These are phyloP conservation scores for Flaveria ramosissima DNA, from an alignment of 129 eudicot genomes.

Conservation along the genomic window DNA sequence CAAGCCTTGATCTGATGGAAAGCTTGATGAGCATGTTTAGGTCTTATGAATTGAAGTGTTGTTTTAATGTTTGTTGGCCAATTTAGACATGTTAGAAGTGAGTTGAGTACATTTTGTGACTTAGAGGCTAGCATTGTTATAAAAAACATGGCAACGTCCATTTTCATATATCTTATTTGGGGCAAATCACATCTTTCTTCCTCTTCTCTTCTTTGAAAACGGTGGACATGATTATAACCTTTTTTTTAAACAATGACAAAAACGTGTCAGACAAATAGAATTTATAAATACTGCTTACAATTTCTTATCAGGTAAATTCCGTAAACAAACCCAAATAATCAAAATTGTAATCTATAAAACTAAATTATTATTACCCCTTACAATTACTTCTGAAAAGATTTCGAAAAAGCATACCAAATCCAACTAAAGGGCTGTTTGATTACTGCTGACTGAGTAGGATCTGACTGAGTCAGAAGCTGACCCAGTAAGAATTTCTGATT, in stretches of 20 bases:
- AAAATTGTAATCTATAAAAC: too few relatives aligned
- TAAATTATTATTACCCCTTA: too few relatives aligned
- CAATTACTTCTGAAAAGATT: not conserved
- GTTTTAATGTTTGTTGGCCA: conserved; percentile 33
- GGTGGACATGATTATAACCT: too few relatives aligned
- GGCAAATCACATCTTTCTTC: conserved; percentile 5
- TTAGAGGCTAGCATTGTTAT: conserved; percentile 30
- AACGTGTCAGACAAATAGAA: too few relatives aligned
- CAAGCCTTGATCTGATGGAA: conserved; percentile 57
- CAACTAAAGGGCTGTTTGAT: too few relatives aligned
- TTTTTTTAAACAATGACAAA: too few relatives aligned
- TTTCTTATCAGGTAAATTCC: too few relatives aligned
- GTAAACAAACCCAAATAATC: too few relatives aligned
- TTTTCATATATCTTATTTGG: conserved; percentile 18
- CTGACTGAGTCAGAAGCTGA: too few relatives aligned
- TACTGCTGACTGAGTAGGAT: too few relatives aligned
- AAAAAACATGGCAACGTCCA: not conserved
- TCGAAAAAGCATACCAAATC: not conserved
- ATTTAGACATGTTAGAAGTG: conserved; percentile 35
- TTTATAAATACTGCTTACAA: too few relatives aligned
- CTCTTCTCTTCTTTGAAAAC: not conserved
- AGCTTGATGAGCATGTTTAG: not conserved
- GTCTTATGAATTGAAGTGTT: conserved; percentile 27
- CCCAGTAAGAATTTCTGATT: too few relatives aligned
- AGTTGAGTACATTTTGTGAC: conserved; percentile 43